These are phyloP conservation scores for Margaritispora aquatica DNA, from an alignment of 495 filamentous ascomycete species.

Conservation along the genomic window DNA sequence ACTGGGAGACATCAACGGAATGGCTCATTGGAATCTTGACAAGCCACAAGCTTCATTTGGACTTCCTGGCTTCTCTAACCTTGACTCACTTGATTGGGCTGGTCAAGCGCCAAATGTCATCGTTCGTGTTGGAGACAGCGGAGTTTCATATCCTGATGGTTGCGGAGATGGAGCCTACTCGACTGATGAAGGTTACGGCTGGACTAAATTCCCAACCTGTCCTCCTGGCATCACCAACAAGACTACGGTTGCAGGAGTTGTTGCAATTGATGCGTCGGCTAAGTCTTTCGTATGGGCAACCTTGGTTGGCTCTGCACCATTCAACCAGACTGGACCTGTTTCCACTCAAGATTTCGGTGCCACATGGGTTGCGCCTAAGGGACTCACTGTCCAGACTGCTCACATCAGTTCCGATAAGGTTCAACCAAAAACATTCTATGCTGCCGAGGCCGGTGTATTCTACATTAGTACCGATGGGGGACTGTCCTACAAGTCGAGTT, in stretches of 20 bases:
- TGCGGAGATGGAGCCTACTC: slow-evolving; percentile 3
- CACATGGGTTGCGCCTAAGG: slow-evolving; percentile 1
- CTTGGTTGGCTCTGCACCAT: background rate
- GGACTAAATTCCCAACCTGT: slow-evolving; percentile 3
- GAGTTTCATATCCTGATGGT: slow-evolving; percentile 5
- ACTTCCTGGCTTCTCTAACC: slow-evolving; percentile 4
- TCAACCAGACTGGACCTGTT: slow-evolving; percentile 1
- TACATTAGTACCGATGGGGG: slow-evolving; percentile 8
- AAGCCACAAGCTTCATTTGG: background rate
- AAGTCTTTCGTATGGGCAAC: slow-evolving; percentile 8
- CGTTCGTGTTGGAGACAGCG: background rate
- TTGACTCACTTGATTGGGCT: slow-evolving; percentile 1
- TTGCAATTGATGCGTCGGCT: slow-evolving; percentile 4
- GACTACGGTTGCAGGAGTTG: background rate
- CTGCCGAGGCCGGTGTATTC: background rate
- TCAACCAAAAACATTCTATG: slow-evolving; percentile 10
- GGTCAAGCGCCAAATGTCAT: slow-evolving; percentile 5
- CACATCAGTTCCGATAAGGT: slow-evolving; percentile 4
- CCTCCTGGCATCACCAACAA: slow-evolving; percentile 1
- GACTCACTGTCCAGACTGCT: slow-evolving; percentile 2
- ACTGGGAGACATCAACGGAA: slow-evolving; percentile 6
- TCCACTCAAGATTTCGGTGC: slow-evolving; percentile 5
- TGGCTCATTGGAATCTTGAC: background rate
- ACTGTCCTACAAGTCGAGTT: slow-evolving; percentile 2
- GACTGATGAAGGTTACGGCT: background rate